Evolutionary conservation across 345 rosid species (phyloP).

Genomic region (Populus alba): DNA sequence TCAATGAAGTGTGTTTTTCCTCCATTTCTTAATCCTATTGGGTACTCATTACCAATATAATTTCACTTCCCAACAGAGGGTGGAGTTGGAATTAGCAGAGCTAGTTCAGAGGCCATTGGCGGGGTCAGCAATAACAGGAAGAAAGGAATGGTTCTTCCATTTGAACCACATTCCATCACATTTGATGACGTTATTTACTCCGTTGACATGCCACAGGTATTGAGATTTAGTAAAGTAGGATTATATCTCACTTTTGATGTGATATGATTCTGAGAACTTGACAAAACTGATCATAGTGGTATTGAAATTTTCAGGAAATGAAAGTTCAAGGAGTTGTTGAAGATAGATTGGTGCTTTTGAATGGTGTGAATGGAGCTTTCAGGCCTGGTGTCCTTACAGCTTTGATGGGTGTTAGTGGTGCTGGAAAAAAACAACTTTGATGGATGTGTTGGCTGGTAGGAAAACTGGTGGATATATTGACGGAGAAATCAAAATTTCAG

Average conservation of each 20-base stretch:
- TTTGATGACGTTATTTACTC: slow-evolving; percentile 59
- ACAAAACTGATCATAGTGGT: not conserved
- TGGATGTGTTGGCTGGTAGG: slow-evolving; percentile 90
- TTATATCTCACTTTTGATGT: not conserved
- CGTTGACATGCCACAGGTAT: slow-evolving; percentile 80
- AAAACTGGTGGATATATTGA: slow-evolving; percentile 78
- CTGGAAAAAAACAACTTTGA: slow-evolving; percentile 83
- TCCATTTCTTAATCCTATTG: not conserved
- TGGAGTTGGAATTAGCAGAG: slow-evolving; percentile 3
- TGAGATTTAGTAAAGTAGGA: not conserved
- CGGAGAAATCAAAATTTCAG: slow-evolving; percentile 64
- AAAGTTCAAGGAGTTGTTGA: slow-evolving; percentile 53
- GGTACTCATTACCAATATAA: not conserved
- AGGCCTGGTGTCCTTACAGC: slow-evolving; percentile 87
- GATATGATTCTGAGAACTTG: not conserved
- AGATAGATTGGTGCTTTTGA: slow-evolving; percentile 61
- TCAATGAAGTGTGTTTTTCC: not conserved
- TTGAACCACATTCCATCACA: slow-evolving; percentile 58
- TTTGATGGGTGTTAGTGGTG: slow-evolving; percentile 79
- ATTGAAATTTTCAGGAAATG: slow-evolving; percentile 43
- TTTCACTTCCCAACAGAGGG: not conserved
- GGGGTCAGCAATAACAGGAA: slow-evolving; percentile 25
- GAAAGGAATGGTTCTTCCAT: slow-evolving; percentile 78
- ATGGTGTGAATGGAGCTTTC: slow-evolving; percentile 74
- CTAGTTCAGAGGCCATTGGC: not conserved